A percentile compares a stretch with the other conserved stretches of the same genome.
phyloP scores from a whole-genome alignment of 495 filamentous ascomycete species.

The Neurospora terricola region DNA sequence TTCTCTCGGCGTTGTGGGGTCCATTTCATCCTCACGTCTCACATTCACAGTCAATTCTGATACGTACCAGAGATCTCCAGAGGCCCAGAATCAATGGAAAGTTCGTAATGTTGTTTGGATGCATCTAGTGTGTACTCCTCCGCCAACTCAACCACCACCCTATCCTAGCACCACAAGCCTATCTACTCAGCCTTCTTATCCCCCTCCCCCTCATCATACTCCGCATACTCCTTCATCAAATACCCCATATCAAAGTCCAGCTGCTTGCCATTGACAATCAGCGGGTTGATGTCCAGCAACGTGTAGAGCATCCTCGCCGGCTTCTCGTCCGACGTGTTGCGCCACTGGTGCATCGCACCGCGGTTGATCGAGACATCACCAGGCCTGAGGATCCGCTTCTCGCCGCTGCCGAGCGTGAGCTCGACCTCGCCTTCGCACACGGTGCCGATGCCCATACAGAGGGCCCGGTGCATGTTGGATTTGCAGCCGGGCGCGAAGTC shows the following conservation, averaged over 20 bases:
- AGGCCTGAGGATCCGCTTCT: conserved; percentile 31
- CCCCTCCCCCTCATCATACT: neutral
- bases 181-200: neutral
- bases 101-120: neutral
- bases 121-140: neutral
- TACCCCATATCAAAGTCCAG: neutral
- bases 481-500: neutral
- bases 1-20: neutral
- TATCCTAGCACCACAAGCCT: neutral
- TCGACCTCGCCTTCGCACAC: conserved; percentile 47
- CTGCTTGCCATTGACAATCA: neutral
- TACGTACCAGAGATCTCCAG: neutral
- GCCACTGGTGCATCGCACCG: conserved; percentile 53
- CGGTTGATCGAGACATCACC: conserved; percentile 48
- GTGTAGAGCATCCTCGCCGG: neutral
- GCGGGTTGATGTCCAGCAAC: neutral
- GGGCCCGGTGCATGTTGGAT: conserved; percentile 45
- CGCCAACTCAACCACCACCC: neutral
- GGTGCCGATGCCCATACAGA: conserved; percentile 50
- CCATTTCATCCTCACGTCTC: neutral
- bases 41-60: neutral
- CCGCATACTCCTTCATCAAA: neutral
- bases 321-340: conserved; percentile 30
- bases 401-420: conserved; percentile 41
- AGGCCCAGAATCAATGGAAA: neutral